phyloP scores from a whole-genome alignment of 805 yeast species.

The Suhomyces vadensis region DNA sequence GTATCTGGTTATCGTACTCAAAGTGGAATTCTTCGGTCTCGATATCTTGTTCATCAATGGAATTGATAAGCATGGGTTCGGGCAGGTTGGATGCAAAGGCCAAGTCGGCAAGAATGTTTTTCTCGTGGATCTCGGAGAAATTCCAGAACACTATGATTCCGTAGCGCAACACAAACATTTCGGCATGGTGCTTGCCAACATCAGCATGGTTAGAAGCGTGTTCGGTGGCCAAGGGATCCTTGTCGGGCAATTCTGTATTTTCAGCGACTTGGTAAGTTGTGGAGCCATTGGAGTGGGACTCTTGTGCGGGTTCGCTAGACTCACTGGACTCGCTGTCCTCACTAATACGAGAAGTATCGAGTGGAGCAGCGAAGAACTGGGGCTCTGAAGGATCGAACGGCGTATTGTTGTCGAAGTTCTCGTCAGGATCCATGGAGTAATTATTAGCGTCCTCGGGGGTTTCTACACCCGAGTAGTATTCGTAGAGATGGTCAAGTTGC shows the following conservation, averaged over 20 bases:
- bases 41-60: conserved; percentile 83
- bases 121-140: conserved; percentile 87
- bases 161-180: conserved; percentile 83
- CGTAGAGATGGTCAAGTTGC: conserved; percentile 88
- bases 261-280: no score
- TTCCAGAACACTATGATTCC: conserved; percentile 99
- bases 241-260: background rate
- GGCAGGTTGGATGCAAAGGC: conserved; percentile 59
- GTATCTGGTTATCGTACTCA: conserved; percentile 63
- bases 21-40: conserved; percentile 88
- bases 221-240: background rate
- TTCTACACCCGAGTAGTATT: conserved; percentile 81
- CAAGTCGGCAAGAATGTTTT: conserved; percentile 88
- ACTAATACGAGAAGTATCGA: conserved; percentile 21
- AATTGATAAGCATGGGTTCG: conserved; percentile 59
- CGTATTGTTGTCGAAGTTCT: conserved; percentile 46
- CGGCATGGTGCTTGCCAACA: conserved; percentile 67
- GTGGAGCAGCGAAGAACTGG: conserved; percentile 68
- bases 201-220: conserved; percentile 23
- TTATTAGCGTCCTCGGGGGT: conserved; percentile 57
- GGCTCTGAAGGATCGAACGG: conserved; percentile 92
- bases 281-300: background rate
- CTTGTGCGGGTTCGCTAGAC: conserved; percentile 16
- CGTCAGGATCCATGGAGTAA: conserved; percentile 49
- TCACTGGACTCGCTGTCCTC: conserved; percentile 12